Base-by-base conservation (phyloP, 202 grass and related monocot species). In the Digitaria exilis region DNA sequence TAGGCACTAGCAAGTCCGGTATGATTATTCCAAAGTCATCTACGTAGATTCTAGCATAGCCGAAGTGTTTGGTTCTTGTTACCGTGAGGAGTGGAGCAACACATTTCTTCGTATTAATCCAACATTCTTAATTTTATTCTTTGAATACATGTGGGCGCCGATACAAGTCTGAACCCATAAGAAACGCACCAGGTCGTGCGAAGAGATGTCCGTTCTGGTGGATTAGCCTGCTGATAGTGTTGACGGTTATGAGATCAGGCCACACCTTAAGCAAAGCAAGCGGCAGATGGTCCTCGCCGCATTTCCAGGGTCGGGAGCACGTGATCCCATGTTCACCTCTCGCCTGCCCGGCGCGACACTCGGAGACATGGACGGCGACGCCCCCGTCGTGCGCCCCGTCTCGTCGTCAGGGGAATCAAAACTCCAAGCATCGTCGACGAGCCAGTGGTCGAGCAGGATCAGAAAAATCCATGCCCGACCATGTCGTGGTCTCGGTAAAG, bases 251-350 rank as follows among this genome's bases (percentile, higher is more conserved):
- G 37, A 48, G 57, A 18, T 73, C 60, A 60, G 31, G 45, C n/a
- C 46, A 46, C 48, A 37, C 15, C 30, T 58, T n/a, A n/a, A n/a
- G n/a, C n/a, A n/a, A n/a, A n/a, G n/a, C n/a, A 65, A 60, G 57
- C n/a, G 42, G 45, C 22, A 25, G 55, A 69, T 49, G 43, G 49
- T 39, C 22, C 49, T 73, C 8, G 31, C 67, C 58, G 39, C 67
- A 15, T 68, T 73, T 6, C 41, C 9, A n/a, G 12, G 86, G 39
- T 22, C 67, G 49, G 12, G 35, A 30, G 57, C 75, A 84, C 87
- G 42, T 84, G 84, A 46, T 54, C 4, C 72, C 81, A 83, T 56
- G 71, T 66, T 83, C 81, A 21, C 31, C 28, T 39, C 19, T 35
- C 65, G 39, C 51, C 71, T 39, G 50, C 42, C 42, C 28, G 55